Evolutionary conservation across 805 yeast species (phyloP), one percentile per base, ranked within the genome.

Genomic region (Ogataea trehaloabstinens): DNA sequence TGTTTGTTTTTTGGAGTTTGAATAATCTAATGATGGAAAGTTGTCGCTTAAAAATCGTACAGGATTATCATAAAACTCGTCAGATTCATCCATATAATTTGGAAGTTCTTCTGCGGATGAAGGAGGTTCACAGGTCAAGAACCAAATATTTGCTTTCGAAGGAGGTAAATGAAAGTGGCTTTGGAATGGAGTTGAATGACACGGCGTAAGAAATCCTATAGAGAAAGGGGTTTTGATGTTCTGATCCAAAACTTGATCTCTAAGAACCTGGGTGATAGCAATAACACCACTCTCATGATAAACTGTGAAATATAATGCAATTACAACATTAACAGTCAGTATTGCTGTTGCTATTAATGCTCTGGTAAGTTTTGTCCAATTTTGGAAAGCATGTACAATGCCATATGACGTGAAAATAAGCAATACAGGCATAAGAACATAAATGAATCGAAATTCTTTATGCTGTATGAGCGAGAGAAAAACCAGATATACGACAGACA

Each of bases 151-250:
- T 10, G 75, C 72, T 1, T 57, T 49, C 2, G 51, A 51, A 13
- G 66, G 57, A 7, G 66, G 58, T 17, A 85, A 64, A 54, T 90
- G 95, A 28, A 93, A 62, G 56, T 84, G 80, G 19, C 93, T 77
- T 55, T 88, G 96, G 80, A 93, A 85, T 2, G 99, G 99, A 0
- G 97, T 91, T 0, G 98, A 90, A 60, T 93, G 99, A 53, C 99
- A 93, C 0, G 99, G 99, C 56, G 90, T 88, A 12, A 93, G 60
- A 50, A 93, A 86, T 0, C 96, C 95, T 20, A 90, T 63, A 1
- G 84, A 71, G 6, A 61, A 45, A 7, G 76, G 70, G 4, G 56
- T 50, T 3, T 63, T 52, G 24, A 67, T 57, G 8, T 25, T 18
- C 12, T 38, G 40, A 4, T 37, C 17, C 5, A 50, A 31, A 4